phyloP scores from a whole-genome alignment of 2,329 filamentous ascomycete species.

The Davidsoniella virescens region DNA sequence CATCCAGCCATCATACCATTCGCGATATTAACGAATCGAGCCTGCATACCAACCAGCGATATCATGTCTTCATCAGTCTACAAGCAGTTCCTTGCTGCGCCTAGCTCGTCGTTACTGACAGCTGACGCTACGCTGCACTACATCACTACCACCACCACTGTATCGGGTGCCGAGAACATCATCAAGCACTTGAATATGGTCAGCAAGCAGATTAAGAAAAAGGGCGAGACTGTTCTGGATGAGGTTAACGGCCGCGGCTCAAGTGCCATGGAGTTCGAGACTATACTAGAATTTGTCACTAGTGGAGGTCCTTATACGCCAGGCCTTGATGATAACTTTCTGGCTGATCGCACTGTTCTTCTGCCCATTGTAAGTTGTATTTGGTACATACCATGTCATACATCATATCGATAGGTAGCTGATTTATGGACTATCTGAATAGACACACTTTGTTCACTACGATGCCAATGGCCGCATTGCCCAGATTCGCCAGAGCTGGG shows the following conservation, averaged over 20 bases:
- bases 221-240: constrained; percentile 60
- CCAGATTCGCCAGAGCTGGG: constrained; percentile 85
- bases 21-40: no score
- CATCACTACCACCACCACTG: constrained; percentile 68
- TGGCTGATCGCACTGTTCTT: constrained; percentile 63
- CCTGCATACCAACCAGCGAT: neutral
- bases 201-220: constrained; percentile 63
- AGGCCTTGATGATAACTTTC: constrained; percentile 82
- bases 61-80: constrained; percentile 31
- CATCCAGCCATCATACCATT: no score
- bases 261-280: constrained; percentile 69
- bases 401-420: neutral
- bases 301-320: constrained; percentile 79
- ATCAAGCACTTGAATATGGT: constrained; percentile 64
- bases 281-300: constrained; percentile 62
- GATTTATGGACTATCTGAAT: constrained; percentile 7
- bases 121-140: constrained; percentile 63
- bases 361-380: constrained; percentile 59
- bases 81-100: constrained; percentile 54
- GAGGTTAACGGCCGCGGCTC: constrained; percentile 57
- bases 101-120: constrained; percentile 45
- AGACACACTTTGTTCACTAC: constrained; percentile 84
- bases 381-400: neutral
- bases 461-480: constrained; percentile 60
- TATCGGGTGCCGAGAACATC: constrained; percentile 57